phyloP scores from a whole-genome alignment of 2,329 filamentous ascomycete genomes.

The Geosmithia morbida region DNA sequence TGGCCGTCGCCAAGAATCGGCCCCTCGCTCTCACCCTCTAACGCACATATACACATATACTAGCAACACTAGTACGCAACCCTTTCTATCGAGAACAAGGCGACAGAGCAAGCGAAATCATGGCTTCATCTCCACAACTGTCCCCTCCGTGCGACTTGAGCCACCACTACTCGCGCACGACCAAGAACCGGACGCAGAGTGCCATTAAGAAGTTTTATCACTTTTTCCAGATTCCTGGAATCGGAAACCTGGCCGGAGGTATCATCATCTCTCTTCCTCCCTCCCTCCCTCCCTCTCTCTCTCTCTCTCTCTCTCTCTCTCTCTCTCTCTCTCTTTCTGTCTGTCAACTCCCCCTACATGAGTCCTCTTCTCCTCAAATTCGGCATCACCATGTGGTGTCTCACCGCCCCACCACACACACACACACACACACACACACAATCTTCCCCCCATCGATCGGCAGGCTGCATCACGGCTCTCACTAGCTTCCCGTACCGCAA shows the following conservation, averaged over 20 bases:
- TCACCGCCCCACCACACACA: background rate
- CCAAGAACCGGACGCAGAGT: constrained; percentile 49
- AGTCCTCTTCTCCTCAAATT: too few relatives aligned
- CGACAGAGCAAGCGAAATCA: too few relatives aligned
- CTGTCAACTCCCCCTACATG: too few relatives aligned
- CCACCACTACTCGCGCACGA: constrained; percentile 61
- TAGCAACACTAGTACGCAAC: too few relatives aligned
- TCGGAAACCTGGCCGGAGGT: constrained; percentile 49
- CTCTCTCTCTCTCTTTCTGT: background rate
- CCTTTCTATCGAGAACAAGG: too few relatives aligned
- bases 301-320: background rate
- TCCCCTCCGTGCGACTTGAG: constrained; percentile 54
- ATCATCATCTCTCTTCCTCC: constrained; percentile 10
- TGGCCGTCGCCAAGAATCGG: background rate
- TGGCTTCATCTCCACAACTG: background rate
- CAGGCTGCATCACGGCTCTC: background rate
- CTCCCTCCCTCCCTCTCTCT: background rate
- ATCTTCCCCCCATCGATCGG: background rate
- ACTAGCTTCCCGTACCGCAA: too few relatives aligned
- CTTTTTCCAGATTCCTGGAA: constrained; percentile 56
- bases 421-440: too few relatives aligned
- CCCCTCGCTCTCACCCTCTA: background rate
- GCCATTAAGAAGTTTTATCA: constrained; percentile 74
- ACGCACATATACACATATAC: too few relatives aligned
- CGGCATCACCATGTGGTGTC: background rate